Evolutionary conservation across 1,139 yeast species (phyloP).

Genomic region (Debaryomyces nepalensis): DNA sequence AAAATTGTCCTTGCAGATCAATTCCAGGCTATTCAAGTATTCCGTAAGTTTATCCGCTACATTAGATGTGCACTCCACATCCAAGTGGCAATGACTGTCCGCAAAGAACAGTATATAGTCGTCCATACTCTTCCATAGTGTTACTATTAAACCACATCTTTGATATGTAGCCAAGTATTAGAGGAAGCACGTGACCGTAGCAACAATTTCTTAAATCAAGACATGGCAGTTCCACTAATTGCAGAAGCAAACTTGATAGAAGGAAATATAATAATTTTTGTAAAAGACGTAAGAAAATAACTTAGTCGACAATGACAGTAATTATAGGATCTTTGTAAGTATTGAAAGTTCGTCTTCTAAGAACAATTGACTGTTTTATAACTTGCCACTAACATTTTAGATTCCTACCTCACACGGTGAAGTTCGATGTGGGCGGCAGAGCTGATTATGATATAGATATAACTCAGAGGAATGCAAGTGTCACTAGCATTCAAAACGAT

Average conservation of each 20-base stretch:
- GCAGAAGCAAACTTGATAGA: too few species aligned
- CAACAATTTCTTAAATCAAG: constrained; percentile 8
- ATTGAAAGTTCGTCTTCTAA: constrained; percentile 7
- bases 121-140: constrained; percentile 2
- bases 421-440: constrained; percentile 56
- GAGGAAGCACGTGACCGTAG: constrained; percentile 10
- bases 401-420: constrained; percentile 73
- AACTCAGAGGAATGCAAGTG: constrained; percentile 11
- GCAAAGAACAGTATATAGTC: constrained; percentile 12
- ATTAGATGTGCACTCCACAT: constrained; percentile 19
- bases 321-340: constrained; percentile 68
- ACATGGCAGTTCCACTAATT: not conserved
- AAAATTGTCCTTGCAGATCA: constrained; percentile 1
- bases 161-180: not conserved
- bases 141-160: not conserved
- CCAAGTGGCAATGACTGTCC: constrained; percentile 30
- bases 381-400: constrained; percentile 37
- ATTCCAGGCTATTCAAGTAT: constrained; percentile 14
- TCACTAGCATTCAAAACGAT: constrained; percentile 14
- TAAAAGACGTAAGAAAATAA: not conserved
- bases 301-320: constrained; percentile 50
- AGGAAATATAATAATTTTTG: too few species aligned
- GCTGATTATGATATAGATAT: constrained; percentile 15
- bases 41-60: constrained; percentile 17
- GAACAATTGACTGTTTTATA: not conserved